phyloP scores from a whole-genome alignment of 2,329 filamentous ascomycete genomes.

The Ophiostoma quercus region DNA sequence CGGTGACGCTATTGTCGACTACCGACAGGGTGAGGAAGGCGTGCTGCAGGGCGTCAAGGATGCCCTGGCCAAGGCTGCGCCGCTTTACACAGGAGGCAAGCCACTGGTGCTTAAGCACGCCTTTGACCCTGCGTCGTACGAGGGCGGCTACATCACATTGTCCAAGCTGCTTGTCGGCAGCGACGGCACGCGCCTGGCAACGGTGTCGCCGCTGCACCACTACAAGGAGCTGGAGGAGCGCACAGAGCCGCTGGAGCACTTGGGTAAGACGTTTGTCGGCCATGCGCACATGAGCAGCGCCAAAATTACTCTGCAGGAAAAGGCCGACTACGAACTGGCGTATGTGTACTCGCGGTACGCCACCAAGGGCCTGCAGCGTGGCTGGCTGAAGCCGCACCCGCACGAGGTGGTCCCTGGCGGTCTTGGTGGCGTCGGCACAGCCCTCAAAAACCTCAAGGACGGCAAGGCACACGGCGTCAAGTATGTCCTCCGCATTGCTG shows the following conservation, averaged over 20 bases:
- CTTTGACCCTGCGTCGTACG: conserved; percentile 48
- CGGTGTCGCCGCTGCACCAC: conserved; percentile 30
- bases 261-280: conserved; percentile 26
- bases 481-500: conserved; percentile 47
- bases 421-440: conserved; percentile 48
- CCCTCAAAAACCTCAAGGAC: conserved; percentile 49
- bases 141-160: conserved; percentile 40
- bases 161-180: conserved; percentile 35
- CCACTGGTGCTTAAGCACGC: conserved; percentile 36
- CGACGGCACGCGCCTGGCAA: conserved; percentile 31
- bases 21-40: conserved; percentile 46
- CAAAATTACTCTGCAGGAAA: neutral
- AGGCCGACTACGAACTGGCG: conserved; percentile 35
- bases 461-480: conserved; percentile 58
- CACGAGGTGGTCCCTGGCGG: conserved; percentile 51
- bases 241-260: conserved; percentile 26
- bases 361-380: conserved; percentile 41
- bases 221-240: conserved; percentile 27
- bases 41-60: conserved; percentile 39
- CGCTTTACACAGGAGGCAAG: neutral
- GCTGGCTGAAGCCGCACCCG: conserved; percentile 47
- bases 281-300: conserved; percentile 26
- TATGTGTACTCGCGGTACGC: conserved; percentile 38
- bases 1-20: conserved; percentile 51
- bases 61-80: conserved; percentile 31